These are phyloP conservation scores for Diutina pseudorugosa DNA, from an alignment of 1,139 yeast species.

Conservation along the genomic window DNA sequence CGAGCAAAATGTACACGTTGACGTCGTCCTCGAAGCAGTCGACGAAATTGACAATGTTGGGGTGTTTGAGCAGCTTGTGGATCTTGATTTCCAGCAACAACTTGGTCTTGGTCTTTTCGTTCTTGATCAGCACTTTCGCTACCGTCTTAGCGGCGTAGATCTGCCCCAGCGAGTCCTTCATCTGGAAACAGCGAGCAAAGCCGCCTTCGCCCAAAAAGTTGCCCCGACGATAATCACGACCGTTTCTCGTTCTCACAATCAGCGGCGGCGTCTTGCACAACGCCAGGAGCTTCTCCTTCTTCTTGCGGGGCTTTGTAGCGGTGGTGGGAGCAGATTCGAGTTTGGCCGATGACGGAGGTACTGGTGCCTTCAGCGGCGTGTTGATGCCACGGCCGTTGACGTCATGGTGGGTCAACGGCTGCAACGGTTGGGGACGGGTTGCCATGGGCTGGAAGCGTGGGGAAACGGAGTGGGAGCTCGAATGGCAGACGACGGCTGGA, in stretches of 20 bases:
- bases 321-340: not conserved
- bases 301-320: slow-evolving; percentile 30
- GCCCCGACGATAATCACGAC: slow-evolving; percentile 87
- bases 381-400: slow-evolving; percentile 5
- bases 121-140: slow-evolving; percentile 86
- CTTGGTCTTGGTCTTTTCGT: slow-evolving; percentile 85
- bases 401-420: slow-evolving; percentile 14
- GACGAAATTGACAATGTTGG: slow-evolving; percentile 80
- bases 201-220: slow-evolving; percentile 95
- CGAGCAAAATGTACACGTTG: slow-evolving; percentile 84
- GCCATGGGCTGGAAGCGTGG: slow-evolving; percentile 7
- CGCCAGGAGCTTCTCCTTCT: slow-evolving; percentile 77
- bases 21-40: slow-evolving; percentile 94
- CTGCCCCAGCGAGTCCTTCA: slow-evolving; percentile 79
- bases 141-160: slow-evolving; percentile 95
- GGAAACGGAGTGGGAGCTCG: not conserved
- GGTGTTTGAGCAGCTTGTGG: slow-evolving; percentile 81
- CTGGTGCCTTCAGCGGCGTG: slow-evolving; percentile 7
- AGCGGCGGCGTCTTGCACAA: slow-evolving; percentile 94
- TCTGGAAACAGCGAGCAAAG: slow-evolving; percentile 96
- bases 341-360: slow-evolving; percentile 5
- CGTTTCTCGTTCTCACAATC: slow-evolving; percentile 73
- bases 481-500: not conserved
- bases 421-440: slow-evolving; percentile 21
- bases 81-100: slow-evolving; percentile 87